Percentiles rank a stretch among this genome's conserved stretches.
phyloP scores from a whole-genome alignment of 2,329 filamentous ascomycete species.

The Verticillium longisporum region DNA sequence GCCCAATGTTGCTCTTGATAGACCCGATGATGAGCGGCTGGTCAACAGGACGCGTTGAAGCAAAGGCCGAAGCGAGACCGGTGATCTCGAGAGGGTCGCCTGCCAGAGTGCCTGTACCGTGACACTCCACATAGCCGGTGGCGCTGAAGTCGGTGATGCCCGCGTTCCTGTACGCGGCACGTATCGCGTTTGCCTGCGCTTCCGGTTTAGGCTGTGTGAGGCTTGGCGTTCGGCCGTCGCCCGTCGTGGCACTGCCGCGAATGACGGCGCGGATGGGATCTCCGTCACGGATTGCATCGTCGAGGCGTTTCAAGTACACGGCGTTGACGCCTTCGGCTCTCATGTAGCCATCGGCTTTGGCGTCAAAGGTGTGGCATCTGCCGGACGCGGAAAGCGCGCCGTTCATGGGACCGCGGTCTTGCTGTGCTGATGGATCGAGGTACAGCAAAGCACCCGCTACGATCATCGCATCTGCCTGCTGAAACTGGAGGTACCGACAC shows the following conservation, averaged over 20 bases:
- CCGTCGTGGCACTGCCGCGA: constrained; percentile 20
- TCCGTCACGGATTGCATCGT: constrained; percentile 32
- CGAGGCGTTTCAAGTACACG: constrained; percentile 34
- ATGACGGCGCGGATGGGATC: constrained; percentile 29
- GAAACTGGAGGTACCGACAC: constrained; percentile 15
- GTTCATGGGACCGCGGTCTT: constrained; percentile 7
- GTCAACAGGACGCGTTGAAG: constrained; percentile 1
- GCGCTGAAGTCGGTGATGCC: constrained; percentile 12
- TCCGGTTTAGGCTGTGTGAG: constrained; percentile 23
- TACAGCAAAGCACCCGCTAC: constrained; percentile 10
- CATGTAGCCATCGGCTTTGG: constrained; percentile 34
- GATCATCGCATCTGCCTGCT: constrained; percentile 7
- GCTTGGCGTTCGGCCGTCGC: constrained; percentile 23
- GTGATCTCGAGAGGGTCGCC: constrained; percentile 29
- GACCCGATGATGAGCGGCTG: constrained; percentile 19
- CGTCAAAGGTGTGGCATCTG: constrained; percentile 11
- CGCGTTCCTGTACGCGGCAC: constrained; percentile 19
- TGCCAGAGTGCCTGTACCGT: constrained; percentile 30
- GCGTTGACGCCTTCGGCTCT: constrained; percentile 35
- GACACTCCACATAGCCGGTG: constrained; percentile 27
- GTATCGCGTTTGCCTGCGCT: constrained; percentile 22
- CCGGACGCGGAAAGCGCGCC: not conserved
- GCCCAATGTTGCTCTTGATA: constrained; percentile 25
- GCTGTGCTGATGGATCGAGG: constrained; percentile 19
- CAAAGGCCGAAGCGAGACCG: constrained; percentile 19